Percentiles rank a stretch among this genome's conserved stretches.
Evolutionary conservation across 495 filamentous ascomycete species (phyloP).

Genomic region (Aspergillus saccharolyticus): DNA sequence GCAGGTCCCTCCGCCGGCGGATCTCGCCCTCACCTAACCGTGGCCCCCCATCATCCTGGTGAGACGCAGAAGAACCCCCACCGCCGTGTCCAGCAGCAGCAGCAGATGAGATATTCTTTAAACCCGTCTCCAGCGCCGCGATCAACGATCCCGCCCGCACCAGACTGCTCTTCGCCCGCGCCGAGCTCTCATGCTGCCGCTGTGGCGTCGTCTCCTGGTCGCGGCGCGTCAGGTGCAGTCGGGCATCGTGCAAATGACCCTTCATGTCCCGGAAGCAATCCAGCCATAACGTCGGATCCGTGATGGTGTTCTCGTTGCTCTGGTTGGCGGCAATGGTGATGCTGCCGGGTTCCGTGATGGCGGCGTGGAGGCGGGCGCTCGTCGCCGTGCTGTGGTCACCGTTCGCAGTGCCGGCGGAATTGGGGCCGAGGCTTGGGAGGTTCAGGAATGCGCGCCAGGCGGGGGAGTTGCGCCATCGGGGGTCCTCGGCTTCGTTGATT

Average conservation of each 20-base stretch:
- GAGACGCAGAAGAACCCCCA: too few species aligned
- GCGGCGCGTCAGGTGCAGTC: slow-evolving; percentile 65
- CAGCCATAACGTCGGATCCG: slow-evolving; percentile 79
- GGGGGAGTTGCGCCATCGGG: slow-evolving; percentile 77
- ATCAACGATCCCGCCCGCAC: slow-evolving; percentile 69
- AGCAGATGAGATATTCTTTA: slow-evolving; percentile 47
- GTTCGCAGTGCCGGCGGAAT: background rate
- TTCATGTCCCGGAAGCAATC: slow-evolving; percentile 84
- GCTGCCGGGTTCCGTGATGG: slow-evolving; percentile 42
- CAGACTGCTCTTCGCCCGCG: slow-evolving; percentile 75
- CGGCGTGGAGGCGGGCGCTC: slow-evolving; percentile 35
- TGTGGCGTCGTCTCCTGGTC: slow-evolving; percentile 67
- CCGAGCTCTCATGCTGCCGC: slow-evolving; percentile 71
- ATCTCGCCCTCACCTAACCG: slow-evolving; percentile 83
- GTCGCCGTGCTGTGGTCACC: slow-evolving; percentile 19
- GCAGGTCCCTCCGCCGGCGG: slow-evolving; percentile 69
- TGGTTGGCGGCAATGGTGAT: background rate
- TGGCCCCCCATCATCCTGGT: slow-evolving; percentile 2
- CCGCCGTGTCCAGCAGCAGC: too few species aligned
- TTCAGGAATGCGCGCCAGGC: slow-evolving; percentile 86
- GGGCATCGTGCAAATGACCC: slow-evolving; percentile 71
- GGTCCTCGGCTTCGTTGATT: slow-evolving; percentile 70
- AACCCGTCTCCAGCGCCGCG: slow-evolving; percentile 61
- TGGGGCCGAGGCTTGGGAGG: slow-evolving; percentile 49
- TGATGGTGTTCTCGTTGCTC: slow-evolving; percentile 33